Evolutionary conservation across 106 monocot species (phyloP), one percentile per base, ranked within the genome.

Genomic region (Dendrobium nobile): DNA sequence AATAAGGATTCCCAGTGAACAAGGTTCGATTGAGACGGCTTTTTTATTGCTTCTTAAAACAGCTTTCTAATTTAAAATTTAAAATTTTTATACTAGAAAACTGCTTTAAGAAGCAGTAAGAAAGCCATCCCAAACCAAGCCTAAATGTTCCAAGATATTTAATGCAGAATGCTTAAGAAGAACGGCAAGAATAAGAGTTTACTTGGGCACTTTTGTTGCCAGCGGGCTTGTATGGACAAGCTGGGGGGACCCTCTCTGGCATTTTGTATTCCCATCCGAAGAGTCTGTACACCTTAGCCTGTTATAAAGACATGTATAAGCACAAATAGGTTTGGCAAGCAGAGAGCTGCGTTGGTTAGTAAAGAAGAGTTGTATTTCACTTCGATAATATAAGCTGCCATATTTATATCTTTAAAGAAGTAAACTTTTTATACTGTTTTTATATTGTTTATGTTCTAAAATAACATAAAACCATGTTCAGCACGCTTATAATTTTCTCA

Each of bases 231-330:
- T 82, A 91, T n/a, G 95, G 95, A 77, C 95, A 95, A 82, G 91
- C 85, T 84, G 93, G 87, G 2, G 89, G 89, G 19, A 79, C 91
- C 81, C 92, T 87, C 79, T 80, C 92, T 24, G 95, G 91, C 78
- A 89, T 95, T 75, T 84, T 91, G 77, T 95, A 95, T 44, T 95
- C 95, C 95, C 95, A 93, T n/a, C 95, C 95, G 79, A 95, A 86
- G 67, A 93, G 86, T 42, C 83, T 27, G 80, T 95, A 95, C 17
- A 95, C 81, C 79, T 93, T 95, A 68, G 83, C 81, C 93, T 93
- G 87, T 24, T 72, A 82, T 73, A 18, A 27, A 77, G 4, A 58
- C 10, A 41, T 77, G 45, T 4, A 54, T 31, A 9, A 77, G n/a
- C 22, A 64, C 26, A 64, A 24, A 64, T 5, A 26, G n/a, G 37